Conservation (phyloP, 345 rosid genomes). For the Lumnitzera littorea region DNA sequence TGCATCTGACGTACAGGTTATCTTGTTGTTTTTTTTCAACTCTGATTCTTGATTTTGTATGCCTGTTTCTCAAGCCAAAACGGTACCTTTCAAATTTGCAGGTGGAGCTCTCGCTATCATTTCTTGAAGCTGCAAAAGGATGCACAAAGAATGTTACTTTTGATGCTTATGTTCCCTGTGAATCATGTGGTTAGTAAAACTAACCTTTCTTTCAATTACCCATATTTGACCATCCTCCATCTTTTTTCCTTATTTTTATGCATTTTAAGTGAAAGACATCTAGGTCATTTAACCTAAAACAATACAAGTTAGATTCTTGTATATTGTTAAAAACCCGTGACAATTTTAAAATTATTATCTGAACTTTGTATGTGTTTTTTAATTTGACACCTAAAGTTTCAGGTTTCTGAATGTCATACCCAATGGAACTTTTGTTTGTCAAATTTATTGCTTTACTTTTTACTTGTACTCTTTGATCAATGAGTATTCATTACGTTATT, state of each 20-base stretch:
- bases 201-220: neutral
- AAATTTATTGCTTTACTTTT: too few relatives aligned
- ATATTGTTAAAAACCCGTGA: too few relatives aligned
- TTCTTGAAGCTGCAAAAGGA: slow-evolving; percentile 79
- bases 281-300: too few relatives aligned
- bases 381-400: too few relatives aligned
- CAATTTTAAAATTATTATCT: too few relatives aligned
- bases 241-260: neutral
- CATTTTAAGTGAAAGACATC: neutral
- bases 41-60: slow-evolving; percentile 4
- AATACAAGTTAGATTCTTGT: too few relatives aligned
- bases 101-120: slow-evolving; percentile 70
- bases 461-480: too few relatives aligned
- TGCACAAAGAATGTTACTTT: slow-evolving; percentile 72
- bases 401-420: too few relatives aligned
- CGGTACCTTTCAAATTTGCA: slow-evolving; percentile 16
- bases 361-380: too few relatives aligned
- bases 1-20: slow-evolving; percentile 70
- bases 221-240: neutral
- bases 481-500: too few relatives aligned
- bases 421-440: too few relatives aligned
- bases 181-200: slow-evolving; percentile 64
- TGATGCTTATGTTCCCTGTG: slow-evolving; percentile 73
- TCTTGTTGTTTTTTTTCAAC: slow-evolving; percentile 5
- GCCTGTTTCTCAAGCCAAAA: slow-evolving; percentile 11